Evolutionary conservation across 2,329 filamentous ascomycete genomes (phyloP), one percentile per base, ranked within the genome.

Genomic region (Fusarium sp.): DNA sequence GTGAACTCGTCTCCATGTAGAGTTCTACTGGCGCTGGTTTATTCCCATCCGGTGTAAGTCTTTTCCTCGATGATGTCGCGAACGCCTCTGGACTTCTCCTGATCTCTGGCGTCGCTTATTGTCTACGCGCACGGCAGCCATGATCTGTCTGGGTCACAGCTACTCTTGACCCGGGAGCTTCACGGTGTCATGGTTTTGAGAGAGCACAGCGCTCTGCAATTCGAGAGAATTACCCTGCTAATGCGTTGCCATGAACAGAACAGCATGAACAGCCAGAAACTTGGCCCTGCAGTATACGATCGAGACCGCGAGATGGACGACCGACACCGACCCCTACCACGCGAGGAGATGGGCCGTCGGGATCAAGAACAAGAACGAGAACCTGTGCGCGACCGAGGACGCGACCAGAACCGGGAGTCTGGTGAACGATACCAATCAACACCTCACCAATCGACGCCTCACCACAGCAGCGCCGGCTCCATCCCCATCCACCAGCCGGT

Each of bases 401-500:
- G 74, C 63, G 75, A 77, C 51, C 75, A 87, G 69, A 88, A 91
- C 65, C 84, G 88, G 73, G 89, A 91, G 65, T 80, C 85, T 57
- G 82, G 85, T 73, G 88, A 89, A 39, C 85, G 87, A 47, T 88
- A 88, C 71, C 89, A 88, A 68, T 84, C 91, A 58, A 88, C 90
- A 25, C 74, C 75, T 60, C 92, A 88, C 71, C 89, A 88, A 68
- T 84, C 91, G 58, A 88, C 90, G 25, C 74, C 75, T 60, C 92
- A 95, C 73, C 93, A 97, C 76, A 95, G 90, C 77, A 93, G 91
- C 73, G 89, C 91, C 35, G 92, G 90, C 54, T 92, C 93, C 3
- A 91, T 97, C 51, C 92, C 93, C 51, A 89, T 98, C 70, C 94
- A 98, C 77, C 94, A 98, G 76, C 94, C 94, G 6, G 93, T 97